A percentile compares a stretch with the other conserved stretches of the same genome.
Conservation (phyloP, 148 eudicot genomes). For the Chenopodium formosanum region DNA sequence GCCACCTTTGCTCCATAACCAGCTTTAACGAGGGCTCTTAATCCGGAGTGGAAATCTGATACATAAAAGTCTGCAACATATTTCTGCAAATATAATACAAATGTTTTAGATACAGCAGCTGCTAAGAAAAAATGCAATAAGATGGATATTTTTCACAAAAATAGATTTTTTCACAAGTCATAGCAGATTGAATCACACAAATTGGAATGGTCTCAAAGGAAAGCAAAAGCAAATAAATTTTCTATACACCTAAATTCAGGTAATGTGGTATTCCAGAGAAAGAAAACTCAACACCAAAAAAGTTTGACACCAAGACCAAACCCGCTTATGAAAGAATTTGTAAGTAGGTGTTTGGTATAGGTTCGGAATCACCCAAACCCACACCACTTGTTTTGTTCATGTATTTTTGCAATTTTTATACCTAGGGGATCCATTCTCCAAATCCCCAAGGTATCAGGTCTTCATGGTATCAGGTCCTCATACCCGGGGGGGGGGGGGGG, state of each 20-base stretch:
- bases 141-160: neutral
- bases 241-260: neutral
- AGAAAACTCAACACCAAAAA: neutral
- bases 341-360: too few relatives aligned
- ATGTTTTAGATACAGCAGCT: slow-evolving; percentile 19
- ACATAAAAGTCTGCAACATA: slow-evolving; percentile 85
- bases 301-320: neutral
- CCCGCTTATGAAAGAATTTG: too few relatives aligned
- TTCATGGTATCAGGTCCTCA: too few relatives aligned
- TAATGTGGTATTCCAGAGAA: too few relatives aligned
- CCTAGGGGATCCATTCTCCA: too few relatives aligned
- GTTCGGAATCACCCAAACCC: too few relatives aligned
- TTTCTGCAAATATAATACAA: slow-evolving; percentile 50
- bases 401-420: too few relatives aligned
- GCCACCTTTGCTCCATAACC: slow-evolving; percentile 96
- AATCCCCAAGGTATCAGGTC: too few relatives aligned
- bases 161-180: neutral
- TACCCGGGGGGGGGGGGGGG: too few relatives aligned
- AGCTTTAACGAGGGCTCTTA: slow-evolving; percentile 89
- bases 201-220: neutral
- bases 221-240: neutral
- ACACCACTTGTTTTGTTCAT: too few relatives aligned
- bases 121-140: neutral
- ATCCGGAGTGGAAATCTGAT: slow-evolving; percentile 87
- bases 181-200: neutral